Base-by-base conservation (phyloP, 2,329 filamentous ascomycete species). In the Fusarium sp. region DNA sequence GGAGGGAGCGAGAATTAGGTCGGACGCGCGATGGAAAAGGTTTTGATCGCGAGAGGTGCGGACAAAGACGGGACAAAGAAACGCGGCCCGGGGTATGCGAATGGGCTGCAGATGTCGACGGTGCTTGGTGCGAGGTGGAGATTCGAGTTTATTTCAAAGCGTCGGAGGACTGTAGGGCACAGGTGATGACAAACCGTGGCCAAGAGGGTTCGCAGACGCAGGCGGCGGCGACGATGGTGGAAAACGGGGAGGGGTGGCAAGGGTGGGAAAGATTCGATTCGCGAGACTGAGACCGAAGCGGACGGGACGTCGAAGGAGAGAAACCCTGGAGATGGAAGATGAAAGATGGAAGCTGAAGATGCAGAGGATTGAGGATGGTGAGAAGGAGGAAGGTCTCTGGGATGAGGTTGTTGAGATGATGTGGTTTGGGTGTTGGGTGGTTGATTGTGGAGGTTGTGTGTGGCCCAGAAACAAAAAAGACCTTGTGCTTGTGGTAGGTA, bases 181-280 rank as follows among this genome's bases (percentile, higher is more conserved):
- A 67, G 60, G 63, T 75, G 72, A 75, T 75, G 72, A 75, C 72
- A 75, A 75, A 75, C 73, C 60, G 66, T 65, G 60, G 71, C 69
- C 71, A 65, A 67, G 67, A 69, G 72, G 71, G 66, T 75, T 75
- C 66, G 67, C 63, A 66, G 74, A 72, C 74, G 70, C 65, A 71
- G 70, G 68, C 61, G 68, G 54, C 68, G 62, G 54, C 70, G 62
- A 63, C 66, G 71, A 75, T 65, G 74, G 43, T 45, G 61, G 69
- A 60, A 75, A 70, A 60, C 65, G 68, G 68, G 72, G 76, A 78
- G 75, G 76, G 71, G 76, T 65, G 76, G 71, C 60, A 56, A 72
- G 69, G 54, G 74, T 70, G 63, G 73, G 66, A 65, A 69, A 69
- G 45, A 56, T 50, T 30, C 45, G 45, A 32, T 32, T 32, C 30